Base-by-base conservation (phyloP, 192 early-diverging fungal species). In the Backusella luteola region DNA sequence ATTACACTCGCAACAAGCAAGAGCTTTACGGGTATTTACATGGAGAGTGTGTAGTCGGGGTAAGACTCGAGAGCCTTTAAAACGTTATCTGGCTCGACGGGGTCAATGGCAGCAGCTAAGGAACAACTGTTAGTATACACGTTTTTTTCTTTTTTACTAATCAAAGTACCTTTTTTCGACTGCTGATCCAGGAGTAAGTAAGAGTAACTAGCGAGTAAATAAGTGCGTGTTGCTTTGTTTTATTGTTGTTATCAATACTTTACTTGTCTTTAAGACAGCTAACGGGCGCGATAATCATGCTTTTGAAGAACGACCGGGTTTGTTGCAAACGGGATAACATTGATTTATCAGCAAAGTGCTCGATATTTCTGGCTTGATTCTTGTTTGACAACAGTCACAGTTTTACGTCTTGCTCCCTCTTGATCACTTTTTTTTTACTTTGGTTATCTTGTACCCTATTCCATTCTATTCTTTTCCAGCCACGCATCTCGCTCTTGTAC, bases 241-340 rank as follows among this genome's bases (percentile, higher is more conserved):
- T 63, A 26, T 39, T 73, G 19, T 34, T 71, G 11, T 21, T n/a
- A 59, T 32, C 23, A 6, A 38, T 19, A 23, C n/a, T 11, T 72
- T 74, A 83, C 82, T 84, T 84, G 73, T 84, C 82, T 66, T 76
- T 34, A 11, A 84, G 77, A 49, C 76, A 77, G 23, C 76, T 76
- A 19, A 84, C 74, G 34, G 71, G 78, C 23, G 42, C 76, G 52
- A 84, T 76, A 69, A 77, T 73, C 82, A 84, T 84, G 11, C 49
- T 76, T 17, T 8, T 46, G 32, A 46, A 59, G 32, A 46, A 53
- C 36, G 72, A 73, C 6, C 44, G 39, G 19, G 69, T 70, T 70
- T 70, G 69, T 26, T 71, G 41, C 15, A 71, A 46, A 15, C 41
- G 70, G 17, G 42, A 49, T 19, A 71, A 44, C 39, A 71, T 71